Evolutionary conservation across 1,139 yeast species (phyloP).

Genomic region (Tardiomyces digboiensis): DNA sequence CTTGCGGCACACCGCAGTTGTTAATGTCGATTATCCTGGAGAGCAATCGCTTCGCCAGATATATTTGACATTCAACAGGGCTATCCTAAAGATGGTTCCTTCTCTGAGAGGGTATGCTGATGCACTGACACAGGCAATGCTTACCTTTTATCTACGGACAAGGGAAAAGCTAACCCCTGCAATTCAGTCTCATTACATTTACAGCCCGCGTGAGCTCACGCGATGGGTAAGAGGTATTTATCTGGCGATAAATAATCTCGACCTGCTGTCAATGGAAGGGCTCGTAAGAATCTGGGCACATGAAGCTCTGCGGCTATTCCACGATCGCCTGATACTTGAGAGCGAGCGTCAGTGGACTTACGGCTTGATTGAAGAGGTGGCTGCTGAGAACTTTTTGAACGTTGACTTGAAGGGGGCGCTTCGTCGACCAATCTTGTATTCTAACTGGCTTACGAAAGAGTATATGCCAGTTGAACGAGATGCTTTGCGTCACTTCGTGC

Average conservation of each 20-base stretch:
- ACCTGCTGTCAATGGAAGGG: conserved; percentile 30
- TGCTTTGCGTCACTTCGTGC: conserved; percentile 45
- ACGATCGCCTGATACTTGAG: conserved; percentile 51
- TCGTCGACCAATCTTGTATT: conserved; percentile 47
- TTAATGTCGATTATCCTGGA: conserved; percentile 80
- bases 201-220: conserved; percentile 88
- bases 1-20: conserved; percentile 53
- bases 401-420: conserved; percentile 31
- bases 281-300: conserved; percentile 69
- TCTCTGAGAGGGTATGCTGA: conserved; percentile 44
- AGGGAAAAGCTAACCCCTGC: conserved; percentile 33
- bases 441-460: conserved; percentile 63
- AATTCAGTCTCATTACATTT: conserved; percentile 48
- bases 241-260: conserved; percentile 39
- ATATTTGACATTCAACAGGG: conserved; percentile 47
- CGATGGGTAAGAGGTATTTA: conserved; percentile 80
- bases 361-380: conserved; percentile 32
- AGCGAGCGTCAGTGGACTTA: conserved; percentile 47
- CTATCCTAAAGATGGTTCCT: conserved; percentile 53
- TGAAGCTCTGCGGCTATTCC: conserved; percentile 70
- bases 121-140: conserved; percentile 55
- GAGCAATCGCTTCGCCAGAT: conserved; percentile 54
- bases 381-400: conserved; percentile 39
- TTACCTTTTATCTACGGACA: conserved; percentile 47
- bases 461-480: conserved; percentile 48